Base-by-base conservation (phyloP, 306 rosid species). In the Hippophae gyantsensis region DNA sequence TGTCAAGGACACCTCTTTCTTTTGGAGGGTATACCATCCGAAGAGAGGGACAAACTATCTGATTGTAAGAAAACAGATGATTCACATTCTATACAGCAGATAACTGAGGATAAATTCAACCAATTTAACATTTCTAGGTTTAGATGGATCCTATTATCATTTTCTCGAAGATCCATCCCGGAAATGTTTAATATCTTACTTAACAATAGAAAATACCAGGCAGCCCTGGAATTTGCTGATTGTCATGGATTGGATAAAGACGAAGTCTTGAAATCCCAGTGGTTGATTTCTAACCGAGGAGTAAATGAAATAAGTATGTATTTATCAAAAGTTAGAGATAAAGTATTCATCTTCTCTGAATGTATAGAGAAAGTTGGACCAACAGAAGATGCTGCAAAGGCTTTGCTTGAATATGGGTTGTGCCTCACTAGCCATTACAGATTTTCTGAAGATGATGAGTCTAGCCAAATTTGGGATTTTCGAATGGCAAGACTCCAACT, bases 251-350 rank as follows among this genome's bases (percentile, higher is more conserved):
- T 92, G 82, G 85, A 85, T 77, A 83, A 80, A 65, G 95, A 92
- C 75, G 84, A 85, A 63, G 89, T 85, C 63, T 55, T 85, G 65
- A 92, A 88, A 83, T 88, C 99, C 9, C 96, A 92, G 81, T 92
- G 96, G 99, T 74, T 92, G 82, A 76, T 82, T 62, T 92, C 99
- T 52, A 68, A 78, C 68, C 88, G 69, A 67, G 95, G 99, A 69
- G 46, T 72, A 63, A 62, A 78, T 54, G 99, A 88, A 67, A 74
- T 92, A 78, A 75, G 64, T 68, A 66, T 18, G 14, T 75, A 67
- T 70, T 74, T 92, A 59, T 78, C 94, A 54, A 82, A 82, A 62
- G 74, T 92, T 54, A 80, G 77, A 82, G 99, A 92, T 68, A 73
- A 61, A 60, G 69, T 51, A 67, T 92, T 88, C 56, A 69, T 92